Evolutionary conservation across 352 stramenopile genomes (phyloP).

Genomic region (Globisporangium nodosum): DNA sequence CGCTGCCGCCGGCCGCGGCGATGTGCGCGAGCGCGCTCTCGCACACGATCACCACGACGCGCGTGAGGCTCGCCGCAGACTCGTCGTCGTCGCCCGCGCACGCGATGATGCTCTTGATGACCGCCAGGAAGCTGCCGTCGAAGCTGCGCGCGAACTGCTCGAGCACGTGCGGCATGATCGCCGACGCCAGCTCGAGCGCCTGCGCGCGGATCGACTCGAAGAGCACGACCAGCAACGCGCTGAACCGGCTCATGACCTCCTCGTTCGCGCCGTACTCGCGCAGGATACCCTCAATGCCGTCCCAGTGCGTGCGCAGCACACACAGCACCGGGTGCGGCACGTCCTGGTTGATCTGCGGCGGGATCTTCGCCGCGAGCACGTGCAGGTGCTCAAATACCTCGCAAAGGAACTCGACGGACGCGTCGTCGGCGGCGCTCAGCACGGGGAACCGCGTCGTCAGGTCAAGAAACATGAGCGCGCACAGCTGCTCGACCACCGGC

Average conservation of each 20-base stretch:
- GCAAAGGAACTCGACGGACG: constrained; percentile 43
- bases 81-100: constrained; percentile 58
- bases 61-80: constrained; percentile 49
- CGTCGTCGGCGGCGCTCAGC: constrained; percentile 42
- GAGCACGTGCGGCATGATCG: constrained; percentile 56
- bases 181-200: constrained; percentile 51
- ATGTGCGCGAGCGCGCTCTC: constrained; percentile 58
- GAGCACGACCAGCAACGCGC: constrained; percentile 43
- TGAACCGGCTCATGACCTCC: constrained; percentile 56
- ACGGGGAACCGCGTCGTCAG: constrained; percentile 37
- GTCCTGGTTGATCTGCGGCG: constrained; percentile 59
- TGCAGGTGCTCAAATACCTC: constrained; percentile 57
- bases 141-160: constrained; percentile 56
- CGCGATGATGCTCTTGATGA: constrained; percentile 66
- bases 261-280: constrained; percentile 41
- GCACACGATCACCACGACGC: constrained; percentile 55
- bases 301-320: constrained; percentile 55
- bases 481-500: constrained; percentile 57
- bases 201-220: constrained; percentile 60
- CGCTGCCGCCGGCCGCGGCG: constrained; percentile 26
- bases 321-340: constrained; percentile 48
- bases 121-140: constrained; percentile 53
- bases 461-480: constrained; percentile 59
- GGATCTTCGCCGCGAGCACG: constrained; percentile 49
- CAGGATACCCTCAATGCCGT: constrained; percentile 44